A percentile compares a stretch with the other conserved stretches of the same genome.
These are phyloP conservation scores for Neohortaea acidophila DNA, from an alignment of 495 filamentous ascomycete genomes.

Conservation along the genomic window DNA sequence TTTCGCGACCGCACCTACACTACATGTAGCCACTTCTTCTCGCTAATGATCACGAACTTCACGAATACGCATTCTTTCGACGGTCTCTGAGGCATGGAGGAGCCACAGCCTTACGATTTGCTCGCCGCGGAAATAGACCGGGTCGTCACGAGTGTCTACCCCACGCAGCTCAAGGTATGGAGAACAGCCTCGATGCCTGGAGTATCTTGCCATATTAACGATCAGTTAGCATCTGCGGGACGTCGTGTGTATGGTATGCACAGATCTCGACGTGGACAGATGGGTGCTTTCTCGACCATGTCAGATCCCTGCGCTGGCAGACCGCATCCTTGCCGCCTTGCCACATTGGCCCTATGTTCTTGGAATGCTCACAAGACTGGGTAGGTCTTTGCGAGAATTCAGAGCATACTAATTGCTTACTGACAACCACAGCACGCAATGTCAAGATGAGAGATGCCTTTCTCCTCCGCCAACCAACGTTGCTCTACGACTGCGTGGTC, in stretches of 20 bases:
- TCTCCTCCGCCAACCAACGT: slow-evolving; percentile 15
- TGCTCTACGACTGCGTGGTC: slow-evolving; percentile 18
- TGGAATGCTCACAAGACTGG: slow-evolving; percentile 19
- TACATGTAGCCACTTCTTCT: no score
- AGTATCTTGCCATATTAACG: background rate
- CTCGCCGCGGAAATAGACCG: slow-evolving; percentile 11
- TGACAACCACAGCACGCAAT: slow-evolving; percentile 15
- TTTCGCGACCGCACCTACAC: no score
- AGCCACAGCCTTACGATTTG: background rate
- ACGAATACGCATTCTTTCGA: no score
- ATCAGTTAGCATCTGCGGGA: slow-evolving; percentile 16
- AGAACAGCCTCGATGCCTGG: slow-evolving; percentile 6
- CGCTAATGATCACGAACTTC: no score
- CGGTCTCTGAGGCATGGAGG: no score
- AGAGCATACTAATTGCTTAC: background rate
- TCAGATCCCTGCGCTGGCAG: slow-evolving; percentile 16
- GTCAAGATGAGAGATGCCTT: slow-evolving; percentile 17
- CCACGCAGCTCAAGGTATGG: slow-evolving; percentile 13
- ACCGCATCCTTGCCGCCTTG: slow-evolving; percentile 18
- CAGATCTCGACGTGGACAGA: slow-evolving; percentile 6
- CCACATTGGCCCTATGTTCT: slow-evolving; percentile 22
- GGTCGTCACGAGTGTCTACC: slow-evolving; percentile 11
- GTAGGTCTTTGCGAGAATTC: slow-evolving; percentile 10
- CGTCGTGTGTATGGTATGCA: slow-evolving; percentile 10
- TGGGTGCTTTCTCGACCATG: slow-evolving; percentile 19